Conservation (phyloP, 2,329 filamentous ascomycete species). For the Paraconiothyrium brasiliense region DNA sequence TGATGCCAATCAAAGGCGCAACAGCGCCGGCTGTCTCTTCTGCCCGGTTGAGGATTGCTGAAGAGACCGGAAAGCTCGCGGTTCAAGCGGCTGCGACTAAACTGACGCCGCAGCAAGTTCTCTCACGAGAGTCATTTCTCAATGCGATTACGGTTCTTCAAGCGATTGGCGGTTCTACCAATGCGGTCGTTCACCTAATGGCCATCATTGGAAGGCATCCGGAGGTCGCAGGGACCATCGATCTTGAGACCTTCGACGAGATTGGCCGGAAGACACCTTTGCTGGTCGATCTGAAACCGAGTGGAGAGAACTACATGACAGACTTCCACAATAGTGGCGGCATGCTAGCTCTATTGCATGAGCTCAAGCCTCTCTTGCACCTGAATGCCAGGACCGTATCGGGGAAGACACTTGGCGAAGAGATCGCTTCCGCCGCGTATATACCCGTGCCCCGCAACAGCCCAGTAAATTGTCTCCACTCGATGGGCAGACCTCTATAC, state of each 20-base stretch:
- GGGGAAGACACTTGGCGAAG: conserved; percentile 80
- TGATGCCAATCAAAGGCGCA: conserved; percentile 63
- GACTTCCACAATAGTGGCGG: conserved; percentile 86
- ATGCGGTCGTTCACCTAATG: conserved; percentile 56
- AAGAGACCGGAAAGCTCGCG: conserved; percentile 62
- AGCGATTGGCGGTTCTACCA: conserved; percentile 57
- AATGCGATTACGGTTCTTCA: conserved; percentile 58
- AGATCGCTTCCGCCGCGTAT: conserved; percentile 75
- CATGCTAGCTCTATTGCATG: conserved; percentile 81
- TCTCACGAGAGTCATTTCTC: conserved; percentile 59
- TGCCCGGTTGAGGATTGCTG: conserved; percentile 61
- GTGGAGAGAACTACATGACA: conserved; percentile 85
- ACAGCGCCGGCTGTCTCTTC: conserved; percentile 64
- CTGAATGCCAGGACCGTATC: conserved; percentile 81
- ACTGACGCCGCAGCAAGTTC: conserved; percentile 55
- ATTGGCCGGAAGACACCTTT: conserved; percentile 82
- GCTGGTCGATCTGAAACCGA: conserved; percentile 83
- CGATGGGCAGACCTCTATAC: conserved; percentile 83
- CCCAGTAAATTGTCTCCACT: conserved; percentile 39
- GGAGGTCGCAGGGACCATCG: conserved; percentile 72
- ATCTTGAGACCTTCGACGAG: conserved; percentile 79
- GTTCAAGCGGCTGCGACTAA: conserved; percentile 54
- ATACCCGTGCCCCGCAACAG: conserved; percentile 10
- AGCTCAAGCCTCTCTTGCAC: conserved; percentile 80
- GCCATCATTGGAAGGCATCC: conserved; percentile 62